These are phyloP conservation scores for Dactylellina parvicollis DNA, from an alignment of 2,329 filamentous ascomycete genomes.

Conservation along the genomic window DNA sequence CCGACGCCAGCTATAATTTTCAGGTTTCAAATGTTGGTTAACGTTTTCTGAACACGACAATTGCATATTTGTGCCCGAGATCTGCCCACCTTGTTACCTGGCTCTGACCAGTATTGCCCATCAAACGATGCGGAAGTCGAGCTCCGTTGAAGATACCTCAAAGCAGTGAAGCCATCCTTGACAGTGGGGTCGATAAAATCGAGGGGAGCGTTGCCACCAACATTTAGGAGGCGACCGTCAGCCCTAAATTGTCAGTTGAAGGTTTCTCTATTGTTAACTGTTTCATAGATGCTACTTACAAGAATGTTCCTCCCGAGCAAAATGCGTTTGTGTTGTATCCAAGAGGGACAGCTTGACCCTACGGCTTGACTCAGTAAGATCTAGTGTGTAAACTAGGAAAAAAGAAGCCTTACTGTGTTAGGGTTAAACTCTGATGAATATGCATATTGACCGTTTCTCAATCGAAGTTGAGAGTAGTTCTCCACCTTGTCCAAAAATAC, in stretches of 20 bases:
- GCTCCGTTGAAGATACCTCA: slow-evolving; percentile 68
- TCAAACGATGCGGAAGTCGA: slow-evolving; percentile 63
- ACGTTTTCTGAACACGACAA: background rate
- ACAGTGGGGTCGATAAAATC: slow-evolving; percentile 69
- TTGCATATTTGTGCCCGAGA: background rate
- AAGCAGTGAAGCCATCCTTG: slow-evolving; percentile 68
- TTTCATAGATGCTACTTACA: slow-evolving; percentile 57
- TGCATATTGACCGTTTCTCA: slow-evolving; percentile 67
- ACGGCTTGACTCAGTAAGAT: slow-evolving; percentile 12
- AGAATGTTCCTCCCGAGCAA: slow-evolving; percentile 70
- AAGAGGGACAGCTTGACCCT: slow-evolving; percentile 45
- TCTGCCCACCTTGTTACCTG: slow-evolving; percentile 63
- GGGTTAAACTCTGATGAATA: slow-evolving; percentile 72
- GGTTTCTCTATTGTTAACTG: background rate
- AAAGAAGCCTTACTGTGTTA: slow-evolving; percentile 62
- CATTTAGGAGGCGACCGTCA: slow-evolving; percentile 67
- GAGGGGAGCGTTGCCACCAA: slow-evolving; percentile 70
- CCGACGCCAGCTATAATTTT: slow-evolving; percentile 62
- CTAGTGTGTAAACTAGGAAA: slow-evolving; percentile 63
- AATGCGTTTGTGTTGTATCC: slow-evolving; percentile 68
- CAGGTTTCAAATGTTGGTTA: no score
- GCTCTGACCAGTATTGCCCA: slow-evolving; percentile 67
- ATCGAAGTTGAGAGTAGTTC: slow-evolving; percentile 69
- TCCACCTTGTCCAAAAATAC: slow-evolving; percentile 73
- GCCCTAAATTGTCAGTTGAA: slow-evolving; percentile 57